Evolutionary conservation across 2,329 filamentous ascomycete species (phyloP), one percentile per base, ranked within the genome.

Genomic region (Colletotrichum sp.): DNA sequence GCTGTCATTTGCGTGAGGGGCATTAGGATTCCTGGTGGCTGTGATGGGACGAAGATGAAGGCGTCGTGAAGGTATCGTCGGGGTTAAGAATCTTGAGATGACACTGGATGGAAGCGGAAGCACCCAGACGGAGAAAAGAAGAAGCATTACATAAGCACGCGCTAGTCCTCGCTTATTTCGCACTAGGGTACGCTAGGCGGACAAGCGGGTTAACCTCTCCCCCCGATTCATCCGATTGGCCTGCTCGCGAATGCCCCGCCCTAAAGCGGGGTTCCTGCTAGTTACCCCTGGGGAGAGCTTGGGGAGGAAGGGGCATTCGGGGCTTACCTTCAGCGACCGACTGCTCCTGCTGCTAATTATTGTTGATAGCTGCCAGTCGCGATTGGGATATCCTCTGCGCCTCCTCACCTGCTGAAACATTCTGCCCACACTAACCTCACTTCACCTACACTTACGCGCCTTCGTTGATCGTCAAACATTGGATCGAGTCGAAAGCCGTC

Each of bases 181-280:
- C 43, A 21, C 43, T 13, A 13, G 21, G 43, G 3, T 11, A 51
- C 43, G 43, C 43, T 51, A 51, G 11, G 18, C 18, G 38, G 24
- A 27, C 5, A 5, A 33, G 31, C 24, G 24, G 18, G 31, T 13
- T 57, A 31, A 4, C 12, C 24, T 51, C 59, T 12, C n/a, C 12
- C 6, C 6, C 16, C 61, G 36, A 31, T 8, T 4, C 27, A 9
- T 21, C 36, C 38, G 7, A 70, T 70, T 70, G 61, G 68, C 9
- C 51, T 6, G 61, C 18, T 70, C 68, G 68, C 61, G 36, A 58
- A 65, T 59, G 68, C 68, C 68, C 68, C 68, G 36, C 68, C 16
- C 16, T 18, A 4, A n/a, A 43, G 36, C 29, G 63, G 29, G 43
- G 54, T 16, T 29, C 43, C 18, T 47, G 43, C 43, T 51, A 11